Evolutionary conservation across 2,329 filamentous ascomycete species (phyloP), one percentile per base, ranked within the genome.

Genomic region (Magnaporthiopsis incrustans): DNA sequence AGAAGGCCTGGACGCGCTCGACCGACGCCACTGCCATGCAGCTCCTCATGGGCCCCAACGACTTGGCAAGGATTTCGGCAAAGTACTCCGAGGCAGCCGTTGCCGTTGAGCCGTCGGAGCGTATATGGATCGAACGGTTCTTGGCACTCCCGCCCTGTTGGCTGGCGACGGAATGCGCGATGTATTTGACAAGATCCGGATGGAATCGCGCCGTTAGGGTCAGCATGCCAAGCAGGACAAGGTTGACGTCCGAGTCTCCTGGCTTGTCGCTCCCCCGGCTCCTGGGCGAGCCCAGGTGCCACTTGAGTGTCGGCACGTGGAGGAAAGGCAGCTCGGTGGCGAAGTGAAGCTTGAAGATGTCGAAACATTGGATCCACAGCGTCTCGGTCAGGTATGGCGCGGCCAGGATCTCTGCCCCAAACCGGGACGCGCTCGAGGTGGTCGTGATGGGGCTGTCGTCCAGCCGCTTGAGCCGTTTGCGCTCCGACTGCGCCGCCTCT

Each of bases 271-370:
- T 32, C 58, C 26, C 32, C 26, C 27, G 27, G 67, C 83, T 76
- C 64, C 77, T 79, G 66, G 81, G 79, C n/a, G 44, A 53, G 44
- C 44, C 44, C 4, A 8, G n/a, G 44, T 53, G 5, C 44, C 44
- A 53, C 68, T 82, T 82, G 67, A 91, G 84, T 0, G 84, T 88
- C 2, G 85, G 82, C 6, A 87, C 77, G 71, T 91, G 89, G 10
- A 92, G 73, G 70, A 92, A 92, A 0, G 89, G 85, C 56, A 92
- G 79, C 71, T 91, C 89, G 1, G 88, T 86, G 0, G 86, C 86
- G 71, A 88, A 91, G 71, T 92, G 88, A 57, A 87, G 78, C 69
- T 88, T 85, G 73, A 88, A 91, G 33, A 90, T 84, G 68, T 85
- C 84, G 69, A 89, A 88, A 53, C 91, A 76, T 69, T 90, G 84